A percentile compares a stretch with the other conserved stretches of the same genome.
phyloP scores from a whole-genome alignment of 2,329 filamentous ascomycete species.

The Colletotrichum spaethianum region DNA sequence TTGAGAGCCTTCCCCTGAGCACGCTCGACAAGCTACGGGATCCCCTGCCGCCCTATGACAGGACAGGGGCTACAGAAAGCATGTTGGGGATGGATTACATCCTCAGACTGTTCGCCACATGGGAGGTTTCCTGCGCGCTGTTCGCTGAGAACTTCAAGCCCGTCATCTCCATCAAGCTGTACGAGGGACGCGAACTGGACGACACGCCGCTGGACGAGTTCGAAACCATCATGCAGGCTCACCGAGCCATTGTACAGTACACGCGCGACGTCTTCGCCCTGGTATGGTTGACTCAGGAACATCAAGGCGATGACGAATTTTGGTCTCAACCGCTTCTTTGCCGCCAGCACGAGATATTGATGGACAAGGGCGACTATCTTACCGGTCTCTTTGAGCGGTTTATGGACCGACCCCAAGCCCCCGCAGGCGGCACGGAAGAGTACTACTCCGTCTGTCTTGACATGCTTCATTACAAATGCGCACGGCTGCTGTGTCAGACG shows the following conservation, averaged over 20 bases:
- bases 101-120: conserved; percentile 43
- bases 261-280: conserved; percentile 45
- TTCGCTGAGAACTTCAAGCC: conserved; percentile 43
- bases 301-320: conserved; percentile 36
- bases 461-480: conserved; percentile 32
- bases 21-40: conserved; percentile 26
- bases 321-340: conserved; percentile 39
- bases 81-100: conserved; percentile 44
- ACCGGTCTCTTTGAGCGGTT: conserved; percentile 37
- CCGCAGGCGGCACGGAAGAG: conserved; percentile 14
- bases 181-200: conserved; percentile 40
- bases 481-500: conserved; percentile 28
- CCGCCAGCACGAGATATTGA: conserved; percentile 43
- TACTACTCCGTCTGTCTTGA: conserved; percentile 34
- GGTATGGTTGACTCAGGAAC: conserved; percentile 40
- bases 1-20: conserved; percentile 47
- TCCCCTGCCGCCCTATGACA: neutral
- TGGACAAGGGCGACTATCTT: conserved; percentile 38
- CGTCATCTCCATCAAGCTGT: conserved; percentile 42
- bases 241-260: conserved; percentile 43
- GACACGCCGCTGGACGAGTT: conserved; percentile 36
- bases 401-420: conserved; percentile 23
- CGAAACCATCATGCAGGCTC: conserved; percentile 38
- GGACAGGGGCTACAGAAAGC: neutral
- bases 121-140: conserved; percentile 44